Evolutionary conservation across 2,329 filamentous ascomycete species (phyloP).

Genomic region (Aspergillus terreus): DNA sequence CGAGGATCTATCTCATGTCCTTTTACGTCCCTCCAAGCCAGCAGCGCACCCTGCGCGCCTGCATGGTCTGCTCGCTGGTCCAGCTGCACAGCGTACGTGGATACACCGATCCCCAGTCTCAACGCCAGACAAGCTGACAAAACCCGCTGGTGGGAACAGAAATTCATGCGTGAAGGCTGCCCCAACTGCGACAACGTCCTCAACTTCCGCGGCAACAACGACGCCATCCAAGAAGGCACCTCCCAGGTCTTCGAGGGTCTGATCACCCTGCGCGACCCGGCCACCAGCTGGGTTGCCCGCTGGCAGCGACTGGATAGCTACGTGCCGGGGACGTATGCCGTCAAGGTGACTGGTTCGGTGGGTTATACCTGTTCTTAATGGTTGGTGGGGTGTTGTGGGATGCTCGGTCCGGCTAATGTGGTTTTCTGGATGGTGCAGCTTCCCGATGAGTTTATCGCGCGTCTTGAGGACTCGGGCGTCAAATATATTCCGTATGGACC

Average conservation of each 20-base stretch:
- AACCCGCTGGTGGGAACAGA: constrained; percentile 45
- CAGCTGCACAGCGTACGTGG: constrained; percentile 68
- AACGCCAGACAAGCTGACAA: neutral
- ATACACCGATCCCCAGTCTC: neutral
- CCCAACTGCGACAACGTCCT: constrained; percentile 96
- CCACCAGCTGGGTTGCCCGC: constrained; percentile 87
- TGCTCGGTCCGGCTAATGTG: neutral
- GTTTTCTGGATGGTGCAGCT: constrained; percentile 33
- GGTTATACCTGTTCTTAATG: constrained; percentile 22
- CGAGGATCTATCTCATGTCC: constrained; percentile 30
- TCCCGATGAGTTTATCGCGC: constrained; percentile 54
- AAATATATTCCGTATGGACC: constrained; percentile 57
- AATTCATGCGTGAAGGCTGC: constrained; percentile 83
- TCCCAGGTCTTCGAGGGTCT: constrained; percentile 94
- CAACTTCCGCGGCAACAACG: constrained; percentile 71
- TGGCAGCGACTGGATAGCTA: constrained; percentile 92
- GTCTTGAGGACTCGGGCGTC: constrained; percentile 57
- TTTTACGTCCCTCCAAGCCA: constrained; percentile 71
- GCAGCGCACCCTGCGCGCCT: constrained; percentile 85
- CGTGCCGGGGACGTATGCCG: constrained; percentile 84
- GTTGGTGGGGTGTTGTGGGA: neutral
- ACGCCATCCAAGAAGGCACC: constrained; percentile 87
- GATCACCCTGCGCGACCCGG: constrained; percentile 79
- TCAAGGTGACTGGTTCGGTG: constrained; percentile 82
- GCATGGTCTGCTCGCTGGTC: constrained; percentile 97